Evolutionary conservation across 768 basidiomycete genomes (phyloP).

Genomic region (Chalciporus sphaerocephalus): DNA sequence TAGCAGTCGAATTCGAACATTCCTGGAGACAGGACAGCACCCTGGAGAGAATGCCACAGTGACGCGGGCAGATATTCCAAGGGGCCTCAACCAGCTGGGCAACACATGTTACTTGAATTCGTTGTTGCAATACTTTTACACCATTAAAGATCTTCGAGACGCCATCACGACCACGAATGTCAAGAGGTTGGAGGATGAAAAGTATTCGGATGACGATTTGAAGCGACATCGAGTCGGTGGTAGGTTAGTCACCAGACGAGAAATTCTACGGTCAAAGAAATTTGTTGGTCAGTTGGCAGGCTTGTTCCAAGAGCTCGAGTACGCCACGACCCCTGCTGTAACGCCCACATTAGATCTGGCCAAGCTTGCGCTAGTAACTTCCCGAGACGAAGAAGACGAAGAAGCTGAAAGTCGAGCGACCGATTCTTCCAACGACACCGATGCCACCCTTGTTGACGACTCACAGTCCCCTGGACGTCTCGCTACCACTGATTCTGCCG

Average conservation of each 20-base stretch:
- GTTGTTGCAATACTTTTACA: constrained; percentile 83
- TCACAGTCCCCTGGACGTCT: constrained; percentile 34
- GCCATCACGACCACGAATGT: constrained; percentile 57
- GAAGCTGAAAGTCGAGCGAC: constrained; percentile 68
- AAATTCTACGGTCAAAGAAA: constrained; percentile 79
- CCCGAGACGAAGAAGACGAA: constrained; percentile 85
- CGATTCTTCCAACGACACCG: constrained; percentile 81
- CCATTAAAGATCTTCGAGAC: constrained; percentile 84
- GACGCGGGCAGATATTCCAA: constrained; percentile 64
- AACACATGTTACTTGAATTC: constrained; percentile 89
- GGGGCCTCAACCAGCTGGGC: constrained; percentile 84
- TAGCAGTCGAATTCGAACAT: constrained; percentile 65
- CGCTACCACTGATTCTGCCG: constrained; percentile 32
- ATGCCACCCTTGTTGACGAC: constrained; percentile 85
- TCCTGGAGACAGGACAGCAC: constrained; percentile 62
- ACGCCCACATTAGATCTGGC: constrained; percentile 85
- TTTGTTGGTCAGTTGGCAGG: constrained; percentile 78
- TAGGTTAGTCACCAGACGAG: constrained; percentile 70
- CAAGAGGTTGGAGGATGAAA: constrained; percentile 61
- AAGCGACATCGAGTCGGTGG: constrained; percentile 86
- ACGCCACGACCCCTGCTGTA: constrained; percentile 58
- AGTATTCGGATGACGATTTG: constrained; percentile 74
- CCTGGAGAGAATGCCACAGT: constrained; percentile 60
- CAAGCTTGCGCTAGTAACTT: constrained; percentile 86
- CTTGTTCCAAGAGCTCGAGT: constrained; percentile 75